phyloP scores from a whole-genome alignment of 805 yeast species.

The Yamadazyma scolyti region DNA sequence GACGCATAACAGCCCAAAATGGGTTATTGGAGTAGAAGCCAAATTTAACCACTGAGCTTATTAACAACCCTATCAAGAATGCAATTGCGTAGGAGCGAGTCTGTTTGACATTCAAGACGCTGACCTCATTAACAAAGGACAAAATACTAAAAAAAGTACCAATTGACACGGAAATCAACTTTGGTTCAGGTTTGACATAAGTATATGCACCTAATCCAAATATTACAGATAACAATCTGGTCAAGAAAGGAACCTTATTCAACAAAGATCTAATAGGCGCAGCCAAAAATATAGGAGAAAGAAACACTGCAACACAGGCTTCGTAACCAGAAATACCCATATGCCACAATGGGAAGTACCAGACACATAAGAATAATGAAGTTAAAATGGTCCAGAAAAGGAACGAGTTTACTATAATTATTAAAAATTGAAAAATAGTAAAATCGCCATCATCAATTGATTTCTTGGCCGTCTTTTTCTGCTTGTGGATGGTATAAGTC shows the following conservation, averaged over 20 bases:
- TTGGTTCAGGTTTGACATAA: conserved; percentile 61
- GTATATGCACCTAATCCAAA: conserved; percentile 76
- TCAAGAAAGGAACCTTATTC: conserved; percentile 44
- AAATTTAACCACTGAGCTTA: conserved; percentile 72
- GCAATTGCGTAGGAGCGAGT: conserved; percentile 49
- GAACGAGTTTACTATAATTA: conserved; percentile 59
- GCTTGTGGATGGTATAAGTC: conserved; percentile 12
- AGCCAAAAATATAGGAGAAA: conserved; percentile 56
- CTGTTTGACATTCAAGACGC: conserved; percentile 28
- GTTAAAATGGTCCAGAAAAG: conserved; percentile 85
- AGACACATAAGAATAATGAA: conserved; percentile 77
- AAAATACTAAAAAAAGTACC: conserved; percentile 66
- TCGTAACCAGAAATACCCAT: conserved; percentile 98
- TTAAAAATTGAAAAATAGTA: conserved; percentile 31
- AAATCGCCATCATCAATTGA: conserved; percentile 24
- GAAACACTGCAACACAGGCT: conserved; percentile 51
- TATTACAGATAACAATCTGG: conserved; percentile 53
- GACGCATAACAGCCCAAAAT: conserved; percentile 91
- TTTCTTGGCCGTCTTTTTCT: background rate
- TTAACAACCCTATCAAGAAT: conserved; percentile 66
- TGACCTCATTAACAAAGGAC: conserved; percentile 54
- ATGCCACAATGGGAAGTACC: conserved; percentile 98
- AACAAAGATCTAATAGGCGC: conserved; percentile 36
- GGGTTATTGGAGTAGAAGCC: conserved; percentile 86
- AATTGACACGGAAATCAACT: conserved; percentile 61